Evolutionary conservation across 1,284 basidiomycete genomes (phyloP).

Genomic region (Cystobasidium pallidum): DNA sequence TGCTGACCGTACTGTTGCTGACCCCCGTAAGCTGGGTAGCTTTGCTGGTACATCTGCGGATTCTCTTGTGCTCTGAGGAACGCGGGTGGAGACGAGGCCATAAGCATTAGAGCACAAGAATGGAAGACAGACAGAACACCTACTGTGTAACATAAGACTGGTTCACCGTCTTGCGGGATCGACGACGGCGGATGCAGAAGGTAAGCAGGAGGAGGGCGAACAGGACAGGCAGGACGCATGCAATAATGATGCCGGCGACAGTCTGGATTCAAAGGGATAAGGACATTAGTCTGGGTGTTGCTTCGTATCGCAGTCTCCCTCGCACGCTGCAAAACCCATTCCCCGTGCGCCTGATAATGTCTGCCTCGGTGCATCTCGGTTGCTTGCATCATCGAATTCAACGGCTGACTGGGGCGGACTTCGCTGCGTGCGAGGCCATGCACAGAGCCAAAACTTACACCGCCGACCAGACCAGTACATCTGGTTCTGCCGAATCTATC

Average conservation of each 20-base stretch:
- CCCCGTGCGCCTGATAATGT: no score
- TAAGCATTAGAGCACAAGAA: no score
- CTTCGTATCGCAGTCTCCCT: no score
- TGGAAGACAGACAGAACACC: neutral
- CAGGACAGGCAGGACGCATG: conserved; percentile 20
- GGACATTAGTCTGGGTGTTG: no score
- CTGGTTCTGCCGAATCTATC: conserved; percentile 36
- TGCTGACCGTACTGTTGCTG: neutral
- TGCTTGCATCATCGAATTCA: neutral
- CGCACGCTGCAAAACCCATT: no score
- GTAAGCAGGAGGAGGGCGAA: conserved; percentile 8
- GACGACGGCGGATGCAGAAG: conserved; percentile 18
- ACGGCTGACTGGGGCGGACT: neutral
- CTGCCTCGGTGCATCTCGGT: neutral
- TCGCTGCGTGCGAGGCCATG: no score
- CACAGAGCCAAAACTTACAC: neutral
- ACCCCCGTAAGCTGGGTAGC: conserved; percentile 16
- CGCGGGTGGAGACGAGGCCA: no score
- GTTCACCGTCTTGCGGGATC: neutral
- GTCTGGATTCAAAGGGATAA: neutral
- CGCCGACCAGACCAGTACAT: conserved; percentile 22
- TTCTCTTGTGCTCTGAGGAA: neutral
- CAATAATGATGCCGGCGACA: conserved; percentile 31
- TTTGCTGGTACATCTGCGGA: conserved; percentile 22
- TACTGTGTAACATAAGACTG: neutral